These are phyloP conservation scores for Diplocarpon mali DNA, from an alignment of 2,329 filamentous ascomycete genomes.

Conservation along the genomic window DNA sequence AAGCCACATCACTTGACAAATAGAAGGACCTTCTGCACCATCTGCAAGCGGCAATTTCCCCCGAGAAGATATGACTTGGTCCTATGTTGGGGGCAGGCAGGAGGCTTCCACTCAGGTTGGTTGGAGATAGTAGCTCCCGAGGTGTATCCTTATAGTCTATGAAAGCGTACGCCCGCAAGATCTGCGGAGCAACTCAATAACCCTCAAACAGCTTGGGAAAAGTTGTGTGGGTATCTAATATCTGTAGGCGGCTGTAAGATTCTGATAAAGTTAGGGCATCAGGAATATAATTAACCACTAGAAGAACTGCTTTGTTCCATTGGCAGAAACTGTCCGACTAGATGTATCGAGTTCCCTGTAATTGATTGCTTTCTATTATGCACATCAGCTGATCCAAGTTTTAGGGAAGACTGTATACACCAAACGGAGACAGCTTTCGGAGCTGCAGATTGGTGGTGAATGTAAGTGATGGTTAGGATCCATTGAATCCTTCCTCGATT, in stretches of 20 bases:
- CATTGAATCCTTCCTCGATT: too few species aligned
- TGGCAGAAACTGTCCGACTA: constrained; percentile 51
- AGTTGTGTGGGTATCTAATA: constrained; percentile 71
- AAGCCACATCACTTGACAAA: constrained; percentile 55
- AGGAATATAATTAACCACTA: not conserved
- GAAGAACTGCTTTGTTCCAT: constrained; percentile 53
- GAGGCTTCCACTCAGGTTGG: constrained; percentile 65
- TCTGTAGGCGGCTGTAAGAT: constrained; percentile 49
- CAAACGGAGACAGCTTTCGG: too few species aligned
- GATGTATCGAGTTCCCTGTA: too few species aligned
- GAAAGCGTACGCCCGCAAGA: constrained; percentile 51
- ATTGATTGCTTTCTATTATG: too few species aligned
- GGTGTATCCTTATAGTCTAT: constrained; percentile 50
- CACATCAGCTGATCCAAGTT: too few species aligned
- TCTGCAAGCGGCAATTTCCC: constrained; percentile 69
- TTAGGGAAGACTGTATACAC: too few species aligned
- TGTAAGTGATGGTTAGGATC: too few species aligned
- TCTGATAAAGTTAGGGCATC: not conserved
- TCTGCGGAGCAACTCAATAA: constrained; percentile 54
- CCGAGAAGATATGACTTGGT: constrained; percentile 71
- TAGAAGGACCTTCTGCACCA: constrained; percentile 64
- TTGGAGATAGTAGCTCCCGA: constrained; percentile 59
- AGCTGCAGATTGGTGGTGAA: too few species aligned
- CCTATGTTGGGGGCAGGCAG: constrained; percentile 62
- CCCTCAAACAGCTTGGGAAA: constrained; percentile 59